A percentile compares a stretch with the other conserved stretches of the same genome.
Evolutionary conservation across 352 stramenopile genomes (phyloP).

Genomic region (Phytopythium delawarense): DNA sequence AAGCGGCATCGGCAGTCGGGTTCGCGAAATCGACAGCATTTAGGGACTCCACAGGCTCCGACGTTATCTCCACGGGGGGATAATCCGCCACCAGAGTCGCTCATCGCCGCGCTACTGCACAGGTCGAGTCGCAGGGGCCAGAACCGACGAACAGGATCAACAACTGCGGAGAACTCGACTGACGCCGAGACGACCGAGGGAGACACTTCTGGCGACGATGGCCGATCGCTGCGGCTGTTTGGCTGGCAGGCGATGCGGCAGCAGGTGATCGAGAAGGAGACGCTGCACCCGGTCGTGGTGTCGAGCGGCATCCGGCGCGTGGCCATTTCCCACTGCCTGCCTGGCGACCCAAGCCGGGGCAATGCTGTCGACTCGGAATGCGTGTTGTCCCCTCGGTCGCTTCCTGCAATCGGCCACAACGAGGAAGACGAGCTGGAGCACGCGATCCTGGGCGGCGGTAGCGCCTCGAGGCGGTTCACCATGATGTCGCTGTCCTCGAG

Average conservation of each 20-base stretch:
- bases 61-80: not conserved
- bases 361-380: not conserved
- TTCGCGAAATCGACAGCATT: not conserved
- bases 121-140: too few relatives aligned
- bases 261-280: constrained; percentile 40
- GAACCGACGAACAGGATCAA: not conserved
- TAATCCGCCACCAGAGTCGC: not conserved
- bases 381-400: not conserved
- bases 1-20: constrained; percentile 1
- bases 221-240: constrained; percentile 29
- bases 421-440: not conserved
- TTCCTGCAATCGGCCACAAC: not conserved
- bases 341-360: not conserved
- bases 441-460: not conserved
- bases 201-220: constrained; percentile 11
- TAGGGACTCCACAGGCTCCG: constrained; percentile 2
- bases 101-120: not conserved
- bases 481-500: constrained; percentile 4
- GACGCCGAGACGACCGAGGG: not conserved
- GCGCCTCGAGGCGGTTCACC: constrained; percentile 1
- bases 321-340: constrained; percentile 1
- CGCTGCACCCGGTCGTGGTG: constrained; percentile 8
- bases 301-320: constrained; percentile 8
- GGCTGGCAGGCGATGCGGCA: constrained; percentile 42
- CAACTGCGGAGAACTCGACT: not conserved